Evolutionary conservation across 768 basidiomycete genomes (phyloP), one percentile per base, ranked within the genome.

Genomic region (Rhodotorula kratochvilovae): DNA sequence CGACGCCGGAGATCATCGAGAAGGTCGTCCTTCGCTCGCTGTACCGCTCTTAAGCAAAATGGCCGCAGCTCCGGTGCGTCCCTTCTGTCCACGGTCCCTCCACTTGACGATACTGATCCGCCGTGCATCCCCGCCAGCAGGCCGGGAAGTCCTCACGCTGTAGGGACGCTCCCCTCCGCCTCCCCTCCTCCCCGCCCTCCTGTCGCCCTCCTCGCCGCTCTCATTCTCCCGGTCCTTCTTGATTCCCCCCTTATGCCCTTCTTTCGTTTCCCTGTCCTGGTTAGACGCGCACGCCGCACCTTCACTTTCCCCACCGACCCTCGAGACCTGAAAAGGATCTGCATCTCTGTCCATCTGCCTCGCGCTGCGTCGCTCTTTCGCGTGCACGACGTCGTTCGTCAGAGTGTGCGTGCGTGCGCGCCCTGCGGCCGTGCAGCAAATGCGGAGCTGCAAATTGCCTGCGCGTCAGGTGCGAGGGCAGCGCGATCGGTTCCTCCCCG

Each of bases 21-120:
- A 96, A 94, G 85, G 94, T 94, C 73, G 90, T 91, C 80, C 92
- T 91, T 85, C 91, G 95, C 79, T 53, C 64, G 5, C 72, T 74
- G 17, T 74, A 66, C 69, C 66, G 63, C 51, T 29, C 67, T 7
- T 72, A 57, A 61, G 56, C n/a, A n/a, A n/a, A n/a, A n/a, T n/a
- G n/a, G n/a, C n/a, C 46, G 46, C 21, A 50, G 25, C 53, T 12
- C 53, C 53, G 6, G 29, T 17, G 4, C 33, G 12, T 31, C 31
- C 15, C 19, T 5, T 31, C 7, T 31, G 2, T 21, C 54, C 10
- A 8, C 33, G 21, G 21, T 33, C 31, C 27, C 15, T 23, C 23
- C n/a, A n/a, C n/a, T n/a, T n/a, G n/a, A n/a, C n/a, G n/a, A n/a
- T n/a, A n/a, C n/a, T n/a, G n/a, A n/a, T n/a, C n/a, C n/a, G n/a